Conservation (phyloP, 257 asterid genomes). For the Solanum clarkiae region DNA sequence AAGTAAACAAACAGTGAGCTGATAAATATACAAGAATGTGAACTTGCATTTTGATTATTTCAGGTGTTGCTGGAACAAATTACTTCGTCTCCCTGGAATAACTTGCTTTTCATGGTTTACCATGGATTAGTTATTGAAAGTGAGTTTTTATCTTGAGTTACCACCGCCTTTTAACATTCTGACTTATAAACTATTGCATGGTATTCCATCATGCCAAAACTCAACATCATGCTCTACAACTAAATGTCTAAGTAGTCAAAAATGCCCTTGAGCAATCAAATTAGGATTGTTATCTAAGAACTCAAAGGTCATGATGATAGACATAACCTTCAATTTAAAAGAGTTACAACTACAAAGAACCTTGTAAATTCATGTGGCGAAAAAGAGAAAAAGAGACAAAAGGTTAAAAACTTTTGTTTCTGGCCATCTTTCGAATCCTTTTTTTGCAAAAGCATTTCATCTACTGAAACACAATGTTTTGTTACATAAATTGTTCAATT, state of each 20-base stretch:
- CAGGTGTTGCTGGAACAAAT: constrained; percentile 94
- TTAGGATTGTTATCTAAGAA: background rate
- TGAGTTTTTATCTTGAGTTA: constrained; percentile 21
- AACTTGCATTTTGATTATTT: constrained; percentile 4
- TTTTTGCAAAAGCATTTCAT: background rate
- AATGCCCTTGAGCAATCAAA: background rate
- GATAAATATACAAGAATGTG: background rate
- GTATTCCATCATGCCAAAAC: background rate
- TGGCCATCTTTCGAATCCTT: background rate
- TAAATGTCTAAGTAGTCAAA: background rate
- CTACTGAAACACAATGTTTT: background rate
- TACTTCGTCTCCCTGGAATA: constrained; percentile 86
- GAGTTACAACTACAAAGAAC: background rate
- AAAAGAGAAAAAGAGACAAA: background rate
- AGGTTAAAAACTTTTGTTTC: background rate
- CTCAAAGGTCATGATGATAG: background rate
- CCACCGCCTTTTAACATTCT: background rate
- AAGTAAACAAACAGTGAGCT: background rate
- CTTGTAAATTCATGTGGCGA: background rate
- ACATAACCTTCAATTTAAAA: background rate
- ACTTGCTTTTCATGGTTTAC: constrained; percentile 85
- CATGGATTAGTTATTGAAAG: constrained; percentile 80
- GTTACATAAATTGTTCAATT: background rate
- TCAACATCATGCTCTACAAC: background rate
- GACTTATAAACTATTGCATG: background rate